A percentile compares a stretch with the other conserved stretches of the same genome.
Conservation (phyloP, 1,139 yeast genomes). For the Yamadazyma atlantica region DNA sequence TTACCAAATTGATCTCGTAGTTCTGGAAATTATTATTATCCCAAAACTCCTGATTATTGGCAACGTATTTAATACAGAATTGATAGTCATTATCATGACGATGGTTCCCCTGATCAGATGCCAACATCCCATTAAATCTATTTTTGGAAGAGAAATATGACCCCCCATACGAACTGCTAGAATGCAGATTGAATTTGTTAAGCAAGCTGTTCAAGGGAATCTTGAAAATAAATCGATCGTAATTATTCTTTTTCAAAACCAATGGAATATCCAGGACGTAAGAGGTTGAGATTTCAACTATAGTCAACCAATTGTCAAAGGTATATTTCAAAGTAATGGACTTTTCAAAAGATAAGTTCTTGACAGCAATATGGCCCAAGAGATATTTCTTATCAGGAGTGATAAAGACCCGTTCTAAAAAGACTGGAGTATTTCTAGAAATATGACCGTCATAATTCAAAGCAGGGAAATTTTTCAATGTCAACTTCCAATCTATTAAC, state of each 20-base stretch:
- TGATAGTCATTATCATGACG: conserved; percentile 27
- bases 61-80: conserved; percentile 61
- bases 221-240: conserved; percentile 60
- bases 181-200: conserved; percentile 16
- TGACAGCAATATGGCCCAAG: conserved; percentile 74
- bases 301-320: conserved; percentile 70
- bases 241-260: conserved; percentile 46
- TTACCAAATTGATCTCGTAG: conserved; percentile 42
- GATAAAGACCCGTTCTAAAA: conserved; percentile 64
- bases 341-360: conserved; percentile 67
- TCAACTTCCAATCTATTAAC: conserved; percentile 49
- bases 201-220: conserved; percentile 45
- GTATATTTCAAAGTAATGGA: conserved; percentile 63
- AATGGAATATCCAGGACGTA: conserved; percentile 64
- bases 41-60: conserved; percentile 62
- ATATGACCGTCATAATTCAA: conserved; percentile 40
- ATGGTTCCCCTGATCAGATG: conserved; percentile 7
- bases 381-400: conserved; percentile 55
- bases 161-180: not conserved
- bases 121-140: not conserved
- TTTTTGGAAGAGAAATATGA: not conserved
- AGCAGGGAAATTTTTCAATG: conserved; percentile 46
- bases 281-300: conserved; percentile 64
- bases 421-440: conserved; percentile 44
- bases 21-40: conserved; percentile 67